A percentile compares a stretch with the other conserved stretches of the same genome.
phyloP scores from a whole-genome alignment of 192 early-diverging fungal species.

The Chytriomyces sp. region DNA sequence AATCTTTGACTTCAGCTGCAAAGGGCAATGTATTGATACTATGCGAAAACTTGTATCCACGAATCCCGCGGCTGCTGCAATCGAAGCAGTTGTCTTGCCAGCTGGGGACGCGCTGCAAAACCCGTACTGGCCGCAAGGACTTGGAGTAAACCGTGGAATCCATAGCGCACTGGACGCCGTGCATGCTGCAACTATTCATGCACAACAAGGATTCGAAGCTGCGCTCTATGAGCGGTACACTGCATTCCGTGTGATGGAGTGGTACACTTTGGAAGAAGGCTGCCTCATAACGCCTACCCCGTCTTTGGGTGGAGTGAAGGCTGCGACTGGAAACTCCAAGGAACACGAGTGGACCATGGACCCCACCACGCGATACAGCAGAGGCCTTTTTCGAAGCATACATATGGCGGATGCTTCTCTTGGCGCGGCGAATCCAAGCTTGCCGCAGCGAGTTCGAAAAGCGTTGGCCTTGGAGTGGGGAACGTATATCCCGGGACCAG shows the following conservation, averaged over 20 bases:
- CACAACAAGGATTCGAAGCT: background rate
- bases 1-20: conserved; percentile 53
- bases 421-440: background rate
- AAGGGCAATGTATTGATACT: conserved; percentile 38
- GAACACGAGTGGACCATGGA: conserved; percentile 29
- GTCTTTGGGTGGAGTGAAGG: background rate
- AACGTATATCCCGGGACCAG: background rate
- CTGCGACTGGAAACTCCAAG: background rate
- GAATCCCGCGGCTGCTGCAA: background rate
- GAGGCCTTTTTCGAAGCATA: background rate
- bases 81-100: conserved; percentile 36
- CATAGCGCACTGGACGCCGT: conserved; percentile 50
- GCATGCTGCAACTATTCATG: conserved; percentile 29
- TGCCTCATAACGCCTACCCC: conserved; percentile 7
- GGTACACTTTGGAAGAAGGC: conserved; percentile 14
- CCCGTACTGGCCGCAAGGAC: conserved; percentile 57
- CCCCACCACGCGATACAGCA: conserved; percentile 17
- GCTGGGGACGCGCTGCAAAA: conserved; percentile 52
- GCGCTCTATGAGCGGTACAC: conserved; percentile 4
- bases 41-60: conserved; percentile 18
- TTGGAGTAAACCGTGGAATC: conserved; percentile 55
- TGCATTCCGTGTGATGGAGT: conserved; percentile 34
- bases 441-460: conserved; percentile 1
- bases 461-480: conserved; percentile 12
- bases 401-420: conserved; percentile 9